phyloP scores from a whole-genome alignment of 1,139 yeast genomes.

The Wickerhamomyces sp. region DNA sequence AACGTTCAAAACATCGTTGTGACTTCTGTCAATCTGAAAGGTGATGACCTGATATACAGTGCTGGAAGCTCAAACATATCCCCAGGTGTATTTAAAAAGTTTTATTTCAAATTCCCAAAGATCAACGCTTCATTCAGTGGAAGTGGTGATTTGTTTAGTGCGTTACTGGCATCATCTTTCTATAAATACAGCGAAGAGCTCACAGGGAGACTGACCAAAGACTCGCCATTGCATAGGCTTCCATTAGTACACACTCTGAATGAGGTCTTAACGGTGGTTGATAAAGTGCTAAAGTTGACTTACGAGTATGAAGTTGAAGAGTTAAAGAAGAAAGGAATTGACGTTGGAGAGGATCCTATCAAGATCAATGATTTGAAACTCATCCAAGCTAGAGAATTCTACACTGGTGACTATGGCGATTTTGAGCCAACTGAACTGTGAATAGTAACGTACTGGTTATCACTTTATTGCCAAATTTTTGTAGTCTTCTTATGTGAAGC shows the following conservation, averaged over 20 bases:
- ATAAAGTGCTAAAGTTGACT: conserved; percentile 28
- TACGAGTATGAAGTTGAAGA: conserved; percentile 18
- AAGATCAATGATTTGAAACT: conserved; percentile 30
- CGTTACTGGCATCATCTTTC: conserved; percentile 61
- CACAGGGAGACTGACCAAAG: conserved; percentile 3
- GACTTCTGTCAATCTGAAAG: conserved; percentile 45
- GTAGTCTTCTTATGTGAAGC: too few relatives aligned
- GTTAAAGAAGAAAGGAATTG: conserved; percentile 11
- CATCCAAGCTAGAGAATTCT: conserved; percentile 27
- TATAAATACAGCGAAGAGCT: conserved; percentile 26
- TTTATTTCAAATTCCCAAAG: conserved; percentile 44
- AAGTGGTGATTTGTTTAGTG: conserved; percentile 88
- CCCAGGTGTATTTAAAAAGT: conserved; percentile 17
- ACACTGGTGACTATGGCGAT: conserved; percentile 4
- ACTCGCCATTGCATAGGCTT: conserved; percentile 9
- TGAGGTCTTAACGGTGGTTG: conserved; percentile 28
- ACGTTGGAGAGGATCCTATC: conserved; percentile 8
- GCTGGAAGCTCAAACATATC: conserved; percentile 39
- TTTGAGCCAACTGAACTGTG: not conserved
- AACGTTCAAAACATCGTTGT: conserved; percentile 62
- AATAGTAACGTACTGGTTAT: too few relatives aligned
- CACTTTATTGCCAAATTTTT: too few relatives aligned
- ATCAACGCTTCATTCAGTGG: conserved; percentile 82
- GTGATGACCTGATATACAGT: conserved; percentile 36
- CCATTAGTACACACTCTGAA: conserved; percentile 24